A percentile compares a stretch with the other conserved stretches of the same genome.
Evolutionary conservation across 2,329 filamentous ascomycete species (phyloP).

Genomic region (Elsinoe perseae): DNA sequence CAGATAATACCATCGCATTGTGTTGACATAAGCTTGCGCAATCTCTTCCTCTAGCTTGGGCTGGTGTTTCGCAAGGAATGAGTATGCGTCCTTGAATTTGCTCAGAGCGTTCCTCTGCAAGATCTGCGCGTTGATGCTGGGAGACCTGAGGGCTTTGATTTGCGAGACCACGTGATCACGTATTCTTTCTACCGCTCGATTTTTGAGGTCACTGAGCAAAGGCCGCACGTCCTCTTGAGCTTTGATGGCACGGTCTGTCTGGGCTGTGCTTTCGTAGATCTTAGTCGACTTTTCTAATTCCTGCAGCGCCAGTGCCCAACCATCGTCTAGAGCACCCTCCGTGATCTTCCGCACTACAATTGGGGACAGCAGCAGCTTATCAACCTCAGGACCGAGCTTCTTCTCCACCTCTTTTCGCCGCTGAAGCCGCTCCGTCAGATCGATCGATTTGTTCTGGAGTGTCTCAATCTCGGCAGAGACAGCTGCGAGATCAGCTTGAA

Average conservation of each 20-base stretch:
- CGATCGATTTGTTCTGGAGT: slow-evolving; percentile 75
- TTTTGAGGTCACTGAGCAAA: slow-evolving; percentile 71
- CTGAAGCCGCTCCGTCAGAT: slow-evolving; percentile 74
- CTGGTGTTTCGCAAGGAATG: slow-evolving; percentile 77
- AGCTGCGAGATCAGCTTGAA: slow-evolving; percentile 82
- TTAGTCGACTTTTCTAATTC: slow-evolving; percentile 75
- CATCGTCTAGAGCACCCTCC: slow-evolving; percentile 82
- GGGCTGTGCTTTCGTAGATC: slow-evolving; percentile 60
- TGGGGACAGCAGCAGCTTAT: slow-evolving; percentile 84
- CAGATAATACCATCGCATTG: slow-evolving; percentile 96
- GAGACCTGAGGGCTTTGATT: slow-evolving; percentile 87
- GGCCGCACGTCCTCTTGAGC: slow-evolving; percentile 78
- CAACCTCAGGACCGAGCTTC: slow-evolving; percentile 76
- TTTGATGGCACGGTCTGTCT: slow-evolving; percentile 57
- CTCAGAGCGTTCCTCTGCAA: slow-evolving; percentile 91
- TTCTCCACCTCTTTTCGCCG: slow-evolving; percentile 87
- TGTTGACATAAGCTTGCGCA: slow-evolving; percentile 88
- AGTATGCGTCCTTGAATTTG: slow-evolving; percentile 78
- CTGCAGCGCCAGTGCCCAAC: slow-evolving; percentile 73
- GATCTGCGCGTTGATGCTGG: slow-evolving; percentile 93
- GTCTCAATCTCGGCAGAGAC: slow-evolving; percentile 95
- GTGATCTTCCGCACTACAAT: slow-evolving; percentile 74
- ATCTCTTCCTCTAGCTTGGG: slow-evolving; percentile 81
- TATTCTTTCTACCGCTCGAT: slow-evolving; percentile 88
- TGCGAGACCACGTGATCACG: slow-evolving; percentile 90